Conservation (phyloP, 2,329 filamentous ascomycete species). For the Stylonectria norvegica region DNA sequence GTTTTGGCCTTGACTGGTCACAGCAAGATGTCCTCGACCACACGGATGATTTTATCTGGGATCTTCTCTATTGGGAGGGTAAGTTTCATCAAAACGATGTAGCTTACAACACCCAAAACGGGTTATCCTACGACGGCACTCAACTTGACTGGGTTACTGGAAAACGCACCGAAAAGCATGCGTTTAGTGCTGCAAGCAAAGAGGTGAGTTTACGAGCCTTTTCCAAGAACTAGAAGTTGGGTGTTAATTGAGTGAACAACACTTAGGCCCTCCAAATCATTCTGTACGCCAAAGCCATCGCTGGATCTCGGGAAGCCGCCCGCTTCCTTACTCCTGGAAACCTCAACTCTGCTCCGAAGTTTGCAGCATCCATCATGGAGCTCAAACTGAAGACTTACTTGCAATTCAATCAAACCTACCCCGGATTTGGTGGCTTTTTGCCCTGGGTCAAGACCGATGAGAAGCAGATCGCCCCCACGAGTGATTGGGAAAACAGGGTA, state of each 20-base stretch:
- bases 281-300: constrained; percentile 40
- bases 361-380: constrained; percentile 36
- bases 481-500: constrained; percentile 38
- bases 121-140: constrained; percentile 41
- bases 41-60: constrained; percentile 32
- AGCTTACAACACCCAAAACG: constrained; percentile 39
- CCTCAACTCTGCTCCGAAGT: constrained; percentile 27
- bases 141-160: constrained; percentile 38
- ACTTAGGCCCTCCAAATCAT: constrained; percentile 41
- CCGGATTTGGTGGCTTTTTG: constrained; percentile 40
- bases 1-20: constrained; percentile 30
- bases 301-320: constrained; percentile 36
- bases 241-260: not conserved
- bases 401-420: constrained; percentile 39
- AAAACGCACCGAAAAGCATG: constrained; percentile 32
- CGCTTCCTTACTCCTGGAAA: constrained; percentile 36
- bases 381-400: constrained; percentile 39
- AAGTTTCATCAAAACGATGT: constrained; percentile 41
- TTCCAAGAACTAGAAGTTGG: not conserved
- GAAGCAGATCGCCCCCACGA: constrained; percentile 31
- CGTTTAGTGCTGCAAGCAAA: constrained; percentile 39
- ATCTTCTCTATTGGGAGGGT: constrained; percentile 43
- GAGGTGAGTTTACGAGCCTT: constrained; percentile 21
- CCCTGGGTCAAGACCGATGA: constrained; percentile 36
- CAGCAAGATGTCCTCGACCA: constrained; percentile 28